Base-by-base conservation (phyloP, 306 rosid genomes). In the Benincasa hispida region DNA sequence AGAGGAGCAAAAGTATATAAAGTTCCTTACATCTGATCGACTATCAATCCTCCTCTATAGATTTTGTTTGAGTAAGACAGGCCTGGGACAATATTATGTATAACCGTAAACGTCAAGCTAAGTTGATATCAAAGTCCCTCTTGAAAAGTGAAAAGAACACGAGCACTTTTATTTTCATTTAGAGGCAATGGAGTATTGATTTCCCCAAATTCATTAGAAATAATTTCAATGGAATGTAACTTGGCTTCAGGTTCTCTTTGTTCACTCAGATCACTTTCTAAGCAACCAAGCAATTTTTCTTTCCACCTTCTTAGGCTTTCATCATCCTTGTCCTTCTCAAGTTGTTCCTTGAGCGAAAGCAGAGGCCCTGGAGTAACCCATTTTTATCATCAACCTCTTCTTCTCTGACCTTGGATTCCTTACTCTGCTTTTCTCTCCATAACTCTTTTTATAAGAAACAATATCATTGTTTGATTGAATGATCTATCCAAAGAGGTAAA, bases 291-390 rank as follows among this genome's bases (percentile, higher is more conserved):
- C 79, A 94, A 87, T 89, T 91, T 88, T 89, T 94, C 97, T 85
- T 94, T 94, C 97, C 98, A 94, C 88, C 96, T 90, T 84, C 98
- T 87, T 54, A 94, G 87, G 88, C 97, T 94, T 74, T 94, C 94
- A 84, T 90, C 98, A 77, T 91, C 97, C 98, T 93, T 87, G 86
- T 93, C 98, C 45, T 73, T 81, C 78, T 90, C 97, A 89, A 93
- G 91, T 88, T 91, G 97, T 48, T 91, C 97, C 86, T 88, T 93
- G 82, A 93, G 98, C 75, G 98, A 86, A 81, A 93, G 78, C 79
- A 85, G 85, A 82, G 97, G 97, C 69, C 91, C 97, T 27, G 94
- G 98, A 83, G 88, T 86, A 88, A 93, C 81, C 69, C 87, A 1
- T 63, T 88, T 10, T 84, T 86, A 18, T 82, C 91, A 6, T 85